A percentile compares a stretch with the other conserved stretches of the same genome.
phyloP scores from a whole-genome alignment of 805 yeast genomes.

The Ogataea pini region DNA sequence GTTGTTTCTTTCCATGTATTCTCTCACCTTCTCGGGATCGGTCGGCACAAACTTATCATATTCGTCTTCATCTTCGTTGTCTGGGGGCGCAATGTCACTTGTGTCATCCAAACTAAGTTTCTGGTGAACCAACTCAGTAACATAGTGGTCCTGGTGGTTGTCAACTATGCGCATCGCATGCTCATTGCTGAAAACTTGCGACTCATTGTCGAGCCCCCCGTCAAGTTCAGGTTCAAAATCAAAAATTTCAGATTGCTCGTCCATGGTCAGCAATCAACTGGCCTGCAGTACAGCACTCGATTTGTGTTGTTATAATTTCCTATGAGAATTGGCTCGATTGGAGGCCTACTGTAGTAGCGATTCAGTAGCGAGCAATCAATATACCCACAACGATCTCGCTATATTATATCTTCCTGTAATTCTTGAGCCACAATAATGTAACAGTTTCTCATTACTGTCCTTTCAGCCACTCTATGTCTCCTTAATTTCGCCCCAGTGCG shows the following conservation, averaged over 20 bases:
- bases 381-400: constrained; percentile 5
- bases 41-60: constrained; percentile 36
- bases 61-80: constrained; percentile 30
- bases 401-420: not conserved
- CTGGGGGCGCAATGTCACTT: not conserved
- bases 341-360: constrained; percentile 1
- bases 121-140: constrained; percentile 12
- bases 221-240: constrained; percentile 26
- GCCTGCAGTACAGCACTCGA: constrained; percentile 3
- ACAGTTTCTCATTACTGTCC: constrained; percentile 7
- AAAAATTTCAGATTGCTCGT: constrained; percentile 26
- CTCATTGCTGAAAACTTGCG: constrained; percentile 21
- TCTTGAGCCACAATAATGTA: not conserved
- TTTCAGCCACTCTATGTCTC: not conserved
- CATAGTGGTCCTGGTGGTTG: constrained; percentile 14
- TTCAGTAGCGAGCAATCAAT: constrained; percentile 4
- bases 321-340: not conserved
- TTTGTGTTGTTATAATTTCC: not conserved
- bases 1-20: constrained; percentile 14
- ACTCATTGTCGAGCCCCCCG: constrained; percentile 18
- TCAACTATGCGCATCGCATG: constrained; percentile 18
- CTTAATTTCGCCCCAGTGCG: not conserved
- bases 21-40: constrained; percentile 23
- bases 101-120: constrained; percentile 1
- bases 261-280: constrained; percentile 13